Conservation (phyloP, 2,329 filamentous ascomycete genomes). For the Neocatenulostroma microsporum region DNA sequence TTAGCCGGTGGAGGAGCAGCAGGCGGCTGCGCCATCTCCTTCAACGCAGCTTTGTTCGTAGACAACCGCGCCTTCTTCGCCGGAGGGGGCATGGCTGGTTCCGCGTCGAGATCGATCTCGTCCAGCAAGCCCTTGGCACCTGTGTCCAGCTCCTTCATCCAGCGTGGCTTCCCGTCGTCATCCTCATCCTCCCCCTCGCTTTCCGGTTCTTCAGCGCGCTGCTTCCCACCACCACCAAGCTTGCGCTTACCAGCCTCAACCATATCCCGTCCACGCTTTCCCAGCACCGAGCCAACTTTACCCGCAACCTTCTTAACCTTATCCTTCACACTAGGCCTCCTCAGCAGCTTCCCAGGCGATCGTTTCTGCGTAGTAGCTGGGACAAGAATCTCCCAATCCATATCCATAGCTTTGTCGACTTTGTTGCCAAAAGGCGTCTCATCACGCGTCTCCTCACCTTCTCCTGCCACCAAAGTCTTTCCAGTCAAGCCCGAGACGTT, state of each 20-base stretch:
- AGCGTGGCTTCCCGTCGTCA: slow-evolving; percentile 16
- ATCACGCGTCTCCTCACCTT: slow-evolving; percentile 19
- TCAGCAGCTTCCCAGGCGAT: slow-evolving; percentile 14
- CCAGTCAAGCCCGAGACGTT: slow-evolving; percentile 42
- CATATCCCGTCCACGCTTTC: slow-evolving; percentile 30
- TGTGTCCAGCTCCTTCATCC: slow-evolving; percentile 26
- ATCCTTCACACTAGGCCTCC: slow-evolving; percentile 24
- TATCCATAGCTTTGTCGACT: slow-evolving; percentile 43
- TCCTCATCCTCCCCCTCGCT: slow-evolving; percentile 16
- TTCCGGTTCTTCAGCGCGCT: slow-evolving; percentile 10
- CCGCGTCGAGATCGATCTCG: slow-evolving; percentile 25
- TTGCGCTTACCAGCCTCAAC: slow-evolving; percentile 33
- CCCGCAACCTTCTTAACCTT: slow-evolving; percentile 23
- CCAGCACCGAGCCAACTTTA: slow-evolving; percentile 25
- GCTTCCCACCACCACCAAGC: slow-evolving; percentile 17
- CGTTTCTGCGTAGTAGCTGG: slow-evolving; percentile 10
- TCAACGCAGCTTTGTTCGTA: slow-evolving; percentile 13
- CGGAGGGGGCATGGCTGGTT: slow-evolving; percentile 15
- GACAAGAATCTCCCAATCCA: slow-evolving; percentile 27
- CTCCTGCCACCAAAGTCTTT: slow-evolving; percentile 22
- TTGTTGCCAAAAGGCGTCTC: slow-evolving; percentile 22
- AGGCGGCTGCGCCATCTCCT: slow-evolving; percentile 17
- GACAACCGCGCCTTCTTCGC: slow-evolving; percentile 22
- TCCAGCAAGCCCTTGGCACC: slow-evolving; percentile 26
- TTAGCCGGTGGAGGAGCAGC: slow-evolving; percentile 20